phyloP scores from a whole-genome alignment of 805 yeast species.

The Barnettozyma salicaria region DNA sequence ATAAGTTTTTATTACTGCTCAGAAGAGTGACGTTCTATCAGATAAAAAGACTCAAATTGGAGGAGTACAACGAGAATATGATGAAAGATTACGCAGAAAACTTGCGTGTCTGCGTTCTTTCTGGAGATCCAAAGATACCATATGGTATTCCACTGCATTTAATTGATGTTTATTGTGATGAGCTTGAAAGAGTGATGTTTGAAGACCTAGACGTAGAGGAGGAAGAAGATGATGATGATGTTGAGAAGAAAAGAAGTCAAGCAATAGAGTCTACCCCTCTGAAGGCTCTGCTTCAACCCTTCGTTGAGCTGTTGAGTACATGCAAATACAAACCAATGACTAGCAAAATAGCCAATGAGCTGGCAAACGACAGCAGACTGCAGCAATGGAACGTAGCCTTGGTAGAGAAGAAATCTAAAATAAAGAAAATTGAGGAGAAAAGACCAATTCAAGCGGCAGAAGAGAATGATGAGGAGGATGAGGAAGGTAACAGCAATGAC shows the following conservation, averaged over 20 bases:
- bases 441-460: slow-evolving; percentile 25
- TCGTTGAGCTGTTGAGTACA: slow-evolving; percentile 43
- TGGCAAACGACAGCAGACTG: slow-evolving; percentile 59
- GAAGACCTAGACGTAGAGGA: slow-evolving; percentile 43
- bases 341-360: slow-evolving; percentile 56
- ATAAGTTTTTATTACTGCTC: slow-evolving; percentile 76
- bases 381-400: slow-evolving; percentile 51
- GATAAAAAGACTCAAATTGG: slow-evolving; percentile 46
- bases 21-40: slow-evolving; percentile 69
- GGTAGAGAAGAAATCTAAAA: slow-evolving; percentile 25
- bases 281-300: slow-evolving; percentile 50
- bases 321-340: slow-evolving; percentile 59
- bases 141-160: slow-evolving; percentile 80
- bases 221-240: slow-evolving; percentile 35
- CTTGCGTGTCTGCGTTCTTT: slow-evolving; percentile 40
- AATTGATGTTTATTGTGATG: slow-evolving; percentile 79
- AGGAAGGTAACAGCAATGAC: slow-evolving; percentile 14
- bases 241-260: slow-evolving; percentile 28
- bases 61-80: slow-evolving; percentile 48
- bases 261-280: slow-evolving; percentile 47
- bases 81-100: slow-evolving; percentile 42
- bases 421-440: slow-evolving; percentile 23
- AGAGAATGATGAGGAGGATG: slow-evolving; percentile 12
- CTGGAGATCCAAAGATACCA: slow-evolving; percentile 56
- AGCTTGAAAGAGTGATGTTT: slow-evolving; percentile 62